Conservation (phyloP, 257 asterid genomes). For the Solanum lycopersicoides region DNA sequence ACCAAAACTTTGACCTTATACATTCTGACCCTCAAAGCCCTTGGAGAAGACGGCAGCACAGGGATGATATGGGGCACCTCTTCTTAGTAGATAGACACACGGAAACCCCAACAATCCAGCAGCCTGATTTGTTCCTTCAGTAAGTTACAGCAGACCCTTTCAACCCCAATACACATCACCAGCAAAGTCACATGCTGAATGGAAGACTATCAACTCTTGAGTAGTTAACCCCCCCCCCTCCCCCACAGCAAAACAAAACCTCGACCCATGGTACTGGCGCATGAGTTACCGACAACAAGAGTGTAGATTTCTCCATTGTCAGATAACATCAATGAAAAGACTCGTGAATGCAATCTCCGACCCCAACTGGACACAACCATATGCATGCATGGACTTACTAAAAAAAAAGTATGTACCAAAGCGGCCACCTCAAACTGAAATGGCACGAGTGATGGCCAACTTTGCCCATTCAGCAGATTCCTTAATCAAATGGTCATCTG, state of each 20-base stretch:
- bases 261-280: slow-evolving; percentile 57
- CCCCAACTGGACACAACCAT: slow-evolving; percentile 69
- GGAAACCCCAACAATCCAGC: slow-evolving; percentile 7
- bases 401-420: slow-evolving; percentile 32
- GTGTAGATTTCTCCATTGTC: slow-evolving; percentile 43
- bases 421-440: slow-evolving; percentile 57
- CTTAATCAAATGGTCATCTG: slow-evolving; percentile 82
- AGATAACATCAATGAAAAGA: slow-evolving; percentile 52
- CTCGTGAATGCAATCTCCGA: slow-evolving; percentile 45
- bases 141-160: slow-evolving; percentile 10
- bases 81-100: slow-evolving; percentile 9
- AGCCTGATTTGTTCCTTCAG: slow-evolving; percentile 11
- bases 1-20: slow-evolving; percentile 6
- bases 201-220: not conserved
- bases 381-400: slow-evolving; percentile 70
- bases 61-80: slow-evolving; percentile 6
- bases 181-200: not conserved
- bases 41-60: slow-evolving; percentile 15
- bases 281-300: slow-evolving; percentile 63
- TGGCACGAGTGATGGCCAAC: slow-evolving; percentile 81
- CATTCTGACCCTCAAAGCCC: not conserved
- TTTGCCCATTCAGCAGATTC: slow-evolving; percentile 98
- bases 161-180: not conserved
- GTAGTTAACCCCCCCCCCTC: not conserved
- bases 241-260: slow-evolving; percentile 14